A percentile compares a stretch with the other conserved stretches of the same genome.
These are phyloP conservation scores for Cudoniella acicularis DNA, from an alignment of 495 filamentous ascomycete species.

Conservation along the genomic window DNA sequence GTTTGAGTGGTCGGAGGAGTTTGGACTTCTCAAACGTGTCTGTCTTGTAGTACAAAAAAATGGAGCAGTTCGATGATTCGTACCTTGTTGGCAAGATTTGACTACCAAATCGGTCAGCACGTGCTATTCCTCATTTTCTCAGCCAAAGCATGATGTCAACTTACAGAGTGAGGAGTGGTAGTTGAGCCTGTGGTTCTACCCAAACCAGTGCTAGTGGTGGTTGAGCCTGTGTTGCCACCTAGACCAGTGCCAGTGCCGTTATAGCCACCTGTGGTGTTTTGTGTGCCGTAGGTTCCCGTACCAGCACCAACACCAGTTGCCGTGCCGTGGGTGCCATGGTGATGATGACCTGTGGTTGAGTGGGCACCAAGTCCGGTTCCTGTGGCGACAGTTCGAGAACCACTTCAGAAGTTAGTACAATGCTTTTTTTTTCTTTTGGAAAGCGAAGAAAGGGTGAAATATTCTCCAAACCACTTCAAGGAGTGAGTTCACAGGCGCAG, in stretches of 20 bases:
- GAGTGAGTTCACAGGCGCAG: no score
- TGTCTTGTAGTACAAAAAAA: no score
- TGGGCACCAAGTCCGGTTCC: background rate
- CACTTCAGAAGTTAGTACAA: no score
- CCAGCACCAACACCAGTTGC: background rate
- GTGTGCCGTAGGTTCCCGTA: background rate
- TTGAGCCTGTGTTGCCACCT: background rate
- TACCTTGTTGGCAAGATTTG: no score
- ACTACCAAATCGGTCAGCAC: no score
- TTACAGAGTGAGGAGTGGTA: background rate
- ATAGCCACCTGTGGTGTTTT: background rate
- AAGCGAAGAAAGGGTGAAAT: no score
- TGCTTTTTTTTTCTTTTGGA: no score
- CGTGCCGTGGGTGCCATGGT: background rate
- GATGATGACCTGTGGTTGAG: background rate
- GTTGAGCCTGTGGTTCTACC: background rate
- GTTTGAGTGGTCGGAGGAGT: no score
- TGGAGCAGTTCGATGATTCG: no score
- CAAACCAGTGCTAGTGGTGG: background rate
- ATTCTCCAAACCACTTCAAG: no score
- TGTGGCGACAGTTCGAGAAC: no score
- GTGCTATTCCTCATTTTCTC: background rate
- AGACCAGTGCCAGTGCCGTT: background rate
- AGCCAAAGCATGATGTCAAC: background rate
- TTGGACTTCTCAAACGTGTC: no score